A percentile compares a stretch with the other conserved stretches of the same genome.
Evolutionary conservation across 257 asterid species (phyloP).

Genomic region (Scutellaria minor): DNA sequence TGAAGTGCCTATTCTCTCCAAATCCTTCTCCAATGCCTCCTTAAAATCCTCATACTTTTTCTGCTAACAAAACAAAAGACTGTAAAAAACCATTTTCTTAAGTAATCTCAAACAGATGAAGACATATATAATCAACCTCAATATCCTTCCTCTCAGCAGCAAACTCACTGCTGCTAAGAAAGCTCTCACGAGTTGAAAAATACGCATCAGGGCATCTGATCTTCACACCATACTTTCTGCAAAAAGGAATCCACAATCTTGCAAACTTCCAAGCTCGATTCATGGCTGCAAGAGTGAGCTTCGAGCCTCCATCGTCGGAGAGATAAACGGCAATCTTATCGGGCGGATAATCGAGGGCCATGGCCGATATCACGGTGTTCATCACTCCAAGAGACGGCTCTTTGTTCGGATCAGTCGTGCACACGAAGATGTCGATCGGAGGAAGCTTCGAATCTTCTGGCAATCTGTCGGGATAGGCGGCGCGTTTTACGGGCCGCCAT

Average conservation of each 20-base stretch:
- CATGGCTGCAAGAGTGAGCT: slow-evolving; percentile 41
- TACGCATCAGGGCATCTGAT: slow-evolving; percentile 51
- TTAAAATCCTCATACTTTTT: slow-evolving; percentile 44
- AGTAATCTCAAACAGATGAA: too few relatives aligned
- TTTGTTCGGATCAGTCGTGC: slow-evolving; percentile 55
- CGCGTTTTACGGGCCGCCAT: slow-evolving; percentile 44
- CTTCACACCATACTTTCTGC: slow-evolving; percentile 43
- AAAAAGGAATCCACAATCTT: slow-evolving; percentile 49
- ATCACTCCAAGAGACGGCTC: slow-evolving; percentile 59
- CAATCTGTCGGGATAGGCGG: slow-evolving; percentile 40
- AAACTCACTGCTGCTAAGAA: slow-evolving; percentile 36
- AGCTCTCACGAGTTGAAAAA: slow-evolving; percentile 30
- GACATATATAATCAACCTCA: slow-evolving; percentile 39
- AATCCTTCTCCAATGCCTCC: slow-evolving; percentile 37
- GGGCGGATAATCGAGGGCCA: slow-evolving; percentile 58
- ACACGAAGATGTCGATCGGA: slow-evolving; percentile 48
- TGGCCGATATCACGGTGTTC: slow-evolving; percentile 58
- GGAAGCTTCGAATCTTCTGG: slow-evolving; percentile 48
- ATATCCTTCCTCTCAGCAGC: slow-evolving; percentile 36
- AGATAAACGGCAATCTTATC: slow-evolving; percentile 54
- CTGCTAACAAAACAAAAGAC: slow-evolving; percentile 33
- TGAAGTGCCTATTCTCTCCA: slow-evolving; percentile 14
- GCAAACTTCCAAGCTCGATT: slow-evolving; percentile 50
- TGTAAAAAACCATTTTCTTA: too few relatives aligned
- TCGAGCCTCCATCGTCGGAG: slow-evolving; percentile 56